phyloP scores from a whole-genome alignment of 306 rosid species.

The Malus sylvestris region DNA sequence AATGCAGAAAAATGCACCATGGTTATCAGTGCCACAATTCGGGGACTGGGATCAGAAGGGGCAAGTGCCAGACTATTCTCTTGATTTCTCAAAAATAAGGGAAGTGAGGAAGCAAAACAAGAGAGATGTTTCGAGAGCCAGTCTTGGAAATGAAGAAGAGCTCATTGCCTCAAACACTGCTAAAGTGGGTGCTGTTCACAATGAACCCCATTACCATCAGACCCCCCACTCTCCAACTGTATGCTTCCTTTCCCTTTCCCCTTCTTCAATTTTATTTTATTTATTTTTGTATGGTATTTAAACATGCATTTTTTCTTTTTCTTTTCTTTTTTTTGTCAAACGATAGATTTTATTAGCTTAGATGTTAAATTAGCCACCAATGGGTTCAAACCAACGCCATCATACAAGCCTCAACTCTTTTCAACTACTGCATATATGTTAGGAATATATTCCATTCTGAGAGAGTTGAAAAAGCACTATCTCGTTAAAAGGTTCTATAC shows the following conservation, averaged over 20 bases:
- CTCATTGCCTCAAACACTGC: conserved; percentile 44
- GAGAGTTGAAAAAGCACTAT: too few relatives aligned
- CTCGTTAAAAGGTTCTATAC: too few relatives aligned
- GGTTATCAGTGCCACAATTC: conserved; percentile 96
- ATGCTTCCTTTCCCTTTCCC: conserved; percentile 40
- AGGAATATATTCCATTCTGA: too few relatives aligned
- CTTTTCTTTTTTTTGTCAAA: too few relatives aligned
- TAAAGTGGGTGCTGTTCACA: conserved; percentile 28
- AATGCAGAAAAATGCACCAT: conserved; percentile 56
- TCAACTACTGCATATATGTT: too few relatives aligned
- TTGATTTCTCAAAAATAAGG: conserved; percentile 91
- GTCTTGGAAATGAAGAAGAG: conserved; percentile 96
- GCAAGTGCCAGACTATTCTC: conserved; percentile 76
- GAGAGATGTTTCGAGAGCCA: conserved; percentile 72
- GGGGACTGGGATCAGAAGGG: conserved; percentile 99
- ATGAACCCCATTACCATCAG: conserved; percentile 51
- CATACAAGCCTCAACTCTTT: too few relatives aligned
- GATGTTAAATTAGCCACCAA: too few relatives aligned
- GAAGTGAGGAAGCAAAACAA: conserved; percentile 96
- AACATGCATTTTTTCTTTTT: neutral
- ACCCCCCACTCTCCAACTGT: conserved; percentile 67
- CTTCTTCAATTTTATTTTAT: neutral
- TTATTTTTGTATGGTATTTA: conserved; percentile 5
- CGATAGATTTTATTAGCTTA: too few relatives aligned
- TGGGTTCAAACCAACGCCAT: accelerated